Percentiles rank a stretch among this genome's conserved stretches.
phyloP scores from a whole-genome alignment of 2,329 filamentous ascomycete genomes.

The Talaromyces sp. region DNA sequence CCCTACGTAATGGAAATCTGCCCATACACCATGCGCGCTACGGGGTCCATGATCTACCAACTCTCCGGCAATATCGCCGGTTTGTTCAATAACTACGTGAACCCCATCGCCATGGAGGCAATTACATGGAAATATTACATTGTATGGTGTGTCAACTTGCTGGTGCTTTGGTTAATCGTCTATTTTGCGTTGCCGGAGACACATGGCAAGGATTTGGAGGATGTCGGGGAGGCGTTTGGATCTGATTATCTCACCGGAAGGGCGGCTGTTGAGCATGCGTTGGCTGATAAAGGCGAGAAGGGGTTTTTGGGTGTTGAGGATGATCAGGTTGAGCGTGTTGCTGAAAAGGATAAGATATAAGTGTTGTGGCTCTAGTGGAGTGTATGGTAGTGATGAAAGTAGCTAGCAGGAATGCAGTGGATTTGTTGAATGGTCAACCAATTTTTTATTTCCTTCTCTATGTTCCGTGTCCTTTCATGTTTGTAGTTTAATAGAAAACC shows the following conservation, averaged over 20 bases:
- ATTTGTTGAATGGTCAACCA: neutral
- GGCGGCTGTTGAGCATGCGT: neutral
- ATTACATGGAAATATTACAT: slow-evolving; percentile 3
- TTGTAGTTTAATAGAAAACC: neutral
- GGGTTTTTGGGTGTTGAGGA: neutral
- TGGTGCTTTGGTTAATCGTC: slow-evolving; percentile 24
- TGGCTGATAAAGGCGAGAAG: neutral
- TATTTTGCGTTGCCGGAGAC: slow-evolving; percentile 57
- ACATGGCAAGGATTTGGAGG: slow-evolving; percentile 67
- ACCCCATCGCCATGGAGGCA: neutral
- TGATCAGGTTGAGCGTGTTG: neutral
- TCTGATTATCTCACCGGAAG: neutral
- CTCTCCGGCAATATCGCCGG: neutral
- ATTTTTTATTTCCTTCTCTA: neutral
- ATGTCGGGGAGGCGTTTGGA: slow-evolving; percentile 32
- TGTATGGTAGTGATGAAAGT: neutral
- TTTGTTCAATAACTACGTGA: neutral
- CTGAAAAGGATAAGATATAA: neutral
- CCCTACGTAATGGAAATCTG: neutral
- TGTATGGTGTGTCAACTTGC: neutral
- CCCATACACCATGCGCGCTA: neutral
- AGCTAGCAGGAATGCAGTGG: neutral
- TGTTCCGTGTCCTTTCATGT: too few species aligned
- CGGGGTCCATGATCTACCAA: neutral
- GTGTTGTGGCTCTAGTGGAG: neutral